A percentile compares a stretch with the other conserved stretches of the same genome.
Conservation (phyloP, 257 asterid species). For the Schizonepeta tenuifolia region DNA sequence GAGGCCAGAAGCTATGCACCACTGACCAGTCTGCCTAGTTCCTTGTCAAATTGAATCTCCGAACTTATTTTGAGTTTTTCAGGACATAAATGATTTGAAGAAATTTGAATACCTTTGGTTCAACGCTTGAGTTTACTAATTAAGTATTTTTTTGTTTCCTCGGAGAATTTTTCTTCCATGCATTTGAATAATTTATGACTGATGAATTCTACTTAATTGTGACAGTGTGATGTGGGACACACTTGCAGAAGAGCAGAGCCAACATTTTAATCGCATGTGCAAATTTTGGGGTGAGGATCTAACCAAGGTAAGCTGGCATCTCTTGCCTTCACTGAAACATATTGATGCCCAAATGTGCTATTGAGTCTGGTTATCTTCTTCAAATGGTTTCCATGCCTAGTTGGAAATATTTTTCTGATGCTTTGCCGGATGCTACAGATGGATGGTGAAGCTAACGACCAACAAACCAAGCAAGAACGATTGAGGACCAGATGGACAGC, state of each 20-base stretch:
- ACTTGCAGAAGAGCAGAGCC: constrained; percentile 62
- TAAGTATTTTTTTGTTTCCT: background rate
- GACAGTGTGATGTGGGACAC: constrained; percentile 63
- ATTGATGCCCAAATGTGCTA: background rate
- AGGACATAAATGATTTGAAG: background rate
- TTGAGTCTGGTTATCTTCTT: background rate
- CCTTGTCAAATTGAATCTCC: background rate
- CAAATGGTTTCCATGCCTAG: constrained; percentile 1
- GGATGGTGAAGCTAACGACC: constrained; percentile 70
- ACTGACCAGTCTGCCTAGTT: background rate
- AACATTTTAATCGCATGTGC: constrained; percentile 52
- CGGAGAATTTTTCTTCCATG: background rate
- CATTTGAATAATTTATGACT: background rate
- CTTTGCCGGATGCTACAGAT: constrained; percentile 47
- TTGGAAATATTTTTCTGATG: constrained; percentile 7
- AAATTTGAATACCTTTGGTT: background rate
- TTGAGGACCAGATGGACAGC: constrained; percentile 94
- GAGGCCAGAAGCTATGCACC: too few relatives aligned
- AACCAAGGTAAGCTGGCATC: constrained; percentile 35
- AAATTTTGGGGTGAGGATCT: constrained; percentile 51
- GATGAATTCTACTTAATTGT: constrained; percentile 32
- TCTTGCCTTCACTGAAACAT: constrained; percentile 4
- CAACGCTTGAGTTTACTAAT: background rate
- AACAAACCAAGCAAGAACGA: constrained; percentile 84
- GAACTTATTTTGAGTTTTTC: background rate